Evolutionary conservation across 805 yeast species (phyloP).

Genomic region (Wickerhamiella domercqiae): DNA sequence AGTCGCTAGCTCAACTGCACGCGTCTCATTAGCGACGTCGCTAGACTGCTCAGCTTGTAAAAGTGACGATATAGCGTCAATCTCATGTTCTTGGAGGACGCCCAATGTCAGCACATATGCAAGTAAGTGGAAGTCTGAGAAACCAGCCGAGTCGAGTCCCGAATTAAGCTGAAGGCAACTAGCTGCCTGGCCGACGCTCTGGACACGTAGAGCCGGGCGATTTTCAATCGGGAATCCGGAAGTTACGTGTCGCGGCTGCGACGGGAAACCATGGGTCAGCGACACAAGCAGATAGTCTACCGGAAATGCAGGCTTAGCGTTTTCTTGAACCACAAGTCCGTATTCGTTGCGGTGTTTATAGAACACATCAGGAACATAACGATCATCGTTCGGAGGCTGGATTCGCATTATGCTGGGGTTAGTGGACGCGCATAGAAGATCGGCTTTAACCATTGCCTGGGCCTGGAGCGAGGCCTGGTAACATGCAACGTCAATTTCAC

Average conservation of each 20-base stretch:
- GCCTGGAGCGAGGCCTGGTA: constrained; percentile 83
- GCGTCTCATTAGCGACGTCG: constrained; percentile 34
- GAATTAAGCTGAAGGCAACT: constrained; percentile 30
- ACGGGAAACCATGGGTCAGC: constrained; percentile 85
- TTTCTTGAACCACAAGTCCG: constrained; percentile 68
- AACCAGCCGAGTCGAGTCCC: constrained; percentile 11
- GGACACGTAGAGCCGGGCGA: constrained; percentile 60
- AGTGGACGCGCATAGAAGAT: constrained; percentile 70
- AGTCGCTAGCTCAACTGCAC: constrained; percentile 12
- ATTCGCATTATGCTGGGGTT: constrained; percentile 79
- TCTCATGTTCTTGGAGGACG: constrained; percentile 43
- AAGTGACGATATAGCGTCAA: constrained; percentile 30
- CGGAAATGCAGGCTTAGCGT: constrained; percentile 85
- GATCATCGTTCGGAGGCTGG: constrained; percentile 49
- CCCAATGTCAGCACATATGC: constrained; percentile 41
- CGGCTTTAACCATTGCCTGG: constrained; percentile 77
- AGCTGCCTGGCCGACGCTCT: constrained; percentile 43
- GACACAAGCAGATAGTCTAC: constrained; percentile 81
- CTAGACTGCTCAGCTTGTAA: constrained; percentile 2
- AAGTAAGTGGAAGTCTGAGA: constrained; percentile 68
- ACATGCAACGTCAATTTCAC: constrained; percentile 79
- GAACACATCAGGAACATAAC: constrained; percentile 91
- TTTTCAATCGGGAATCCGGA: constrained; percentile 59
- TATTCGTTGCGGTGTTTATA: constrained; percentile 78
- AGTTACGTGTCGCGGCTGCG: constrained; percentile 23